Conservation (phyloP, 805 yeast genomes). For the Saccharomyces mikatae region DNA sequence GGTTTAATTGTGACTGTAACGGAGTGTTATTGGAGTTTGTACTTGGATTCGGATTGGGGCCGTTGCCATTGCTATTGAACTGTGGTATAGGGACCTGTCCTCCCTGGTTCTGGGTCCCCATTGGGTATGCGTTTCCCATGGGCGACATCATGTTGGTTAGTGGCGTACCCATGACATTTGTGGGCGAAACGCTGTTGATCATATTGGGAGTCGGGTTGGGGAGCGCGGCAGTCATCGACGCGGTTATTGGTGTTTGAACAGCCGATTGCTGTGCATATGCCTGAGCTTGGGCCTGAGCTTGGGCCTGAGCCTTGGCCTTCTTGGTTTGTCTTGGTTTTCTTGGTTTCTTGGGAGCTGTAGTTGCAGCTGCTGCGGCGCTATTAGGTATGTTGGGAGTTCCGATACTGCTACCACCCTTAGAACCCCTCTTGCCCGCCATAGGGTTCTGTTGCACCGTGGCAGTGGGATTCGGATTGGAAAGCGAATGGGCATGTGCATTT, state of each 20-base stretch:
- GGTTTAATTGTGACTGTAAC: background rate
- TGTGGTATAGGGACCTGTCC: background rate
- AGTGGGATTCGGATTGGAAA: slow-evolving; percentile 2
- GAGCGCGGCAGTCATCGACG: background rate
- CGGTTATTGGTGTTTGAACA: slow-evolving; percentile 1
- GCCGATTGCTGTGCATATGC: background rate
- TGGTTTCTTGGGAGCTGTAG: slow-evolving; percentile 20
- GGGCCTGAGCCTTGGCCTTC: slow-evolving; percentile 5
- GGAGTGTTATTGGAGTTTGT: slow-evolving; percentile 1
- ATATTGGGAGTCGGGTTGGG: background rate
- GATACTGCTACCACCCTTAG: background rate
- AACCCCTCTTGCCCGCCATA: background rate
- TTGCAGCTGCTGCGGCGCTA: background rate
- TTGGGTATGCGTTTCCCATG: background rate
- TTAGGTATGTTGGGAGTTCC: background rate
- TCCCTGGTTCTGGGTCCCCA: background rate
- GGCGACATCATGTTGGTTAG: background rate
- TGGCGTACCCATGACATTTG: background rate
- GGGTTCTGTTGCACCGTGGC: background rate
- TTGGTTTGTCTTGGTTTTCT: slow-evolving; percentile 24
- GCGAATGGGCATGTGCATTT: background rate
- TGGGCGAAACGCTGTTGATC: background rate
- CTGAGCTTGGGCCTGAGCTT: background rate
- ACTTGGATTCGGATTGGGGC: background rate
- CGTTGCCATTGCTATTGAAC: background rate